phyloP scores from a whole-genome alignment of 2,329 filamentous ascomycete species.

The Fusarium buharicum region DNA sequence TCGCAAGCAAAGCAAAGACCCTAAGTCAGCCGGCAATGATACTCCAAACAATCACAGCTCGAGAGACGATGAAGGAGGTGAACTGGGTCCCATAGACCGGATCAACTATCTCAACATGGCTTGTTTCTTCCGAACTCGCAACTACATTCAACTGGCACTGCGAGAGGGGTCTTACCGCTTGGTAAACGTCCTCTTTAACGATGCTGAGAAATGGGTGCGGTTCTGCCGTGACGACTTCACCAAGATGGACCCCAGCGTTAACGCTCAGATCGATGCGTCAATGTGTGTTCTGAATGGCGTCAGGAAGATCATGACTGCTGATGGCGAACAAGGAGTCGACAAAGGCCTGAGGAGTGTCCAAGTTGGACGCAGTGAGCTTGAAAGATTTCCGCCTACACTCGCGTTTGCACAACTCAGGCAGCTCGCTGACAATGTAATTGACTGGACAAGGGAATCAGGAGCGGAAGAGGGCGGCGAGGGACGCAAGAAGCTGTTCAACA shows the following conservation, averaged over 20 bases:
- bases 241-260: conserved; percentile 27
- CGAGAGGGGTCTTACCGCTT: conserved; percentile 1
- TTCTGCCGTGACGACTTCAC: conserved; percentile 15
- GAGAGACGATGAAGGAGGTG: not conserved
- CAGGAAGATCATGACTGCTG: conserved; percentile 1
- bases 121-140: conserved; percentile 30
- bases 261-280: conserved; percentile 7
- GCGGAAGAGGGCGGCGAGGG: not conserved
- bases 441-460: not conserved
- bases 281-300: conserved; percentile 21
- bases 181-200: conserved; percentile 10
- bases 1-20: not conserved
- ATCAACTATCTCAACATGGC: conserved; percentile 35
- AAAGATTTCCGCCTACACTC: not conserved
- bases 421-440: conserved; percentile 1
- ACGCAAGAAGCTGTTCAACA: not conserved
- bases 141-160: conserved; percentile 25
- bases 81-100: conserved; percentile 15
- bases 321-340: not conserved
- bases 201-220: conserved; percentile 14
- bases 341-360: not conserved
- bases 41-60: too few relatives aligned
- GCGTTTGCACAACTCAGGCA: conserved; percentile 10
- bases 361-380: not conserved
- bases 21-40: too few relatives aligned